Evolutionary conservation across 495 filamentous ascomycete species (phyloP), one percentile per base, ranked within the genome.

Genomic region (Penicillium longicatenatum): DNA sequence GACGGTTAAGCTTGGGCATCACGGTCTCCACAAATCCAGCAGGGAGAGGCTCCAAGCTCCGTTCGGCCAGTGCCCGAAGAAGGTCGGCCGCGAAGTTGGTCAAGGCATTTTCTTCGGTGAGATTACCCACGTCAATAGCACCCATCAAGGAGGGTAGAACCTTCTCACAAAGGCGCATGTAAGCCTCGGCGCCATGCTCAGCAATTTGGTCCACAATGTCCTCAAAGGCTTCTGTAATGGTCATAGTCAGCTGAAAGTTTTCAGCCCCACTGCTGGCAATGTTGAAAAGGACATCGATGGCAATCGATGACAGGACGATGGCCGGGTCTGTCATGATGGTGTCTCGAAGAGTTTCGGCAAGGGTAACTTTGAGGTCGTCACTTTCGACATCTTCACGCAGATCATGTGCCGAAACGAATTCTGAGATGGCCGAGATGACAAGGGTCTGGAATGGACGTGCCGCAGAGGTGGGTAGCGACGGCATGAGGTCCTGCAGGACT

Each of bases 171-270:
- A 98, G 82, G n/a, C 82, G 84, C 21, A 84, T 78, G 70, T 93
- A 98, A 11, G 84, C 70, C 22, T 90, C 86, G n/a, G 69, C 73
- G 17, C 86, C 83, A 19, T 81, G 73, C 14, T 86, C 82, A 6
- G 85, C 70, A 59, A 96, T 82, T 5, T 81, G 81, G 29, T 82
- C 80, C 0, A 88, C 86, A 58, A 97, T 86, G 37, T 93, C 89
- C 72, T 97, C 92, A 65, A 98, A 96, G 0, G 91, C 86, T 70
- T 98, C 95, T 54, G 83, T 89, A 16, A 97, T 88, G 19, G 96
- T 79, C 75, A 88, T 82, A 1, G 85, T 86, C 37, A 96, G 77
- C 69, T 96, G 90, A 78, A 91, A 93, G 73, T 94, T 97, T 31
- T 82, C 84, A 0, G 93, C 89, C 20, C 92, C 92, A 65, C 91